Conservation (phyloP, 1,139 yeast species). For the Sugiyamaella xylanicola region DNA sequence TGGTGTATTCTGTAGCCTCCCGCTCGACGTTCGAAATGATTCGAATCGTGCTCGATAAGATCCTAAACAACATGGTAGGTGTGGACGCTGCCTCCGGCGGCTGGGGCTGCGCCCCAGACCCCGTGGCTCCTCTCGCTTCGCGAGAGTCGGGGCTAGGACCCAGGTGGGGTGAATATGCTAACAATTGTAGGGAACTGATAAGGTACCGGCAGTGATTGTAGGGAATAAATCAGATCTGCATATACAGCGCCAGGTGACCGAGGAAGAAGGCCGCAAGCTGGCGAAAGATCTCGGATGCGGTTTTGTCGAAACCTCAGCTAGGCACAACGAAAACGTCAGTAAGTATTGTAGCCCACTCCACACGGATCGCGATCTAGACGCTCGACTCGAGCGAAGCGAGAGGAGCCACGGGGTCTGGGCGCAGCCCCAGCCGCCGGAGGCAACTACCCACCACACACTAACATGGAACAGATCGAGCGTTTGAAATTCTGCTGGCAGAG, state of each 20-base stretch:
- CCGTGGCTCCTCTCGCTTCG: neutral
- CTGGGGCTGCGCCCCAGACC: neutral
- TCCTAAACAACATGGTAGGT: slow-evolving; percentile 58
- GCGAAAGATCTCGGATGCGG: slow-evolving; percentile 64
- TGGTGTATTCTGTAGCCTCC: slow-evolving; percentile 82
- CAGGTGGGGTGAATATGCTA: neutral
- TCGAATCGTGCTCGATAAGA: slow-evolving; percentile 77
- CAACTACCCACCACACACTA: neutral
- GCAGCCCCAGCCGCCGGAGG: slow-evolving; percentile 1
- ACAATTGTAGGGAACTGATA: slow-evolving; percentile 53
- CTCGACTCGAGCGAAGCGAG: neutral
- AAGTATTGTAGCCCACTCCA: slow-evolving; percentile 23
- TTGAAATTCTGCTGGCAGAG: slow-evolving; percentile 65
- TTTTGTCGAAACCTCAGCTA: slow-evolving; percentile 79
- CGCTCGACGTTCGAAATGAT: slow-evolving; percentile 77
- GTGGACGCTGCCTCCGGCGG: neutral
- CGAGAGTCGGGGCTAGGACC: neutral
- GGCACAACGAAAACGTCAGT: slow-evolving; percentile 66
- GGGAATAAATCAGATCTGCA: slow-evolving; percentile 75
- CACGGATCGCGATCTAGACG: neutral
- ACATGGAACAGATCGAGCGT: slow-evolving; percentile 45
- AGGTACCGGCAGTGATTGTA: slow-evolving; percentile 75
- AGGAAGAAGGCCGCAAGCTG: slow-evolving; percentile 62
- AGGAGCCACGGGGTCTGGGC: slow-evolving; percentile 1
- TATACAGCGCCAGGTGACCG: slow-evolving; percentile 55